phyloP scores from a whole-genome alignment of 176 grass and related monocot genomes.

The Metroxylon sagu region DNA sequence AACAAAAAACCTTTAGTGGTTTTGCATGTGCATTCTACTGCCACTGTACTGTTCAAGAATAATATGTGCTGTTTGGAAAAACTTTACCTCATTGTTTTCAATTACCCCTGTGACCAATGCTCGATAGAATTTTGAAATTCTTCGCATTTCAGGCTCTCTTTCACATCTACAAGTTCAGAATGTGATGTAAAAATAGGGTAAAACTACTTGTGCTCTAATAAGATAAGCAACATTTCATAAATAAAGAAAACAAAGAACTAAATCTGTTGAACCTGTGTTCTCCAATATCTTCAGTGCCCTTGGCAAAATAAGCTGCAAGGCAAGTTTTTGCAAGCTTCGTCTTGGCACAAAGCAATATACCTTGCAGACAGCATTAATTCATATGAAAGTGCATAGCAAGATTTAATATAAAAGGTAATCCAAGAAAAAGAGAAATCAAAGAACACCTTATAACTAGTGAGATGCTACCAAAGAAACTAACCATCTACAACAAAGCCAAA shows the following conservation, averaged over 20 bases:
- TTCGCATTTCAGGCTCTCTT: slow-evolving; percentile 30
- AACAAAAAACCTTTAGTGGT: too few relatives aligned
- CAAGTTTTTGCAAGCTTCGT: slow-evolving; percentile 73
- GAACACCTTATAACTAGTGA: neutral
- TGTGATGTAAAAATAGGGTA: too few relatives aligned
- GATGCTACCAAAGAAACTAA: neutral
- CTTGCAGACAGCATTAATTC: slow-evolving; percentile 27
- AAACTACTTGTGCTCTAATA: neutral
- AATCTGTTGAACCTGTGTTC: slow-evolving; percentile 33
- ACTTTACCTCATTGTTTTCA: slow-evolving; percentile 66
- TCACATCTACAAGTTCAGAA: slow-evolving; percentile 36
- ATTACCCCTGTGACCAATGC: slow-evolving; percentile 60
- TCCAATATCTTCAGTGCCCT: slow-evolving; percentile 43
- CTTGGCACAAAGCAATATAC: slow-evolving; percentile 86
- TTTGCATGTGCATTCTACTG: too few relatives aligned
- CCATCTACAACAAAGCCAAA: too few relatives aligned
- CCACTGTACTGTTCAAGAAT: too few relatives aligned
- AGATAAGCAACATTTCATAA: slow-evolving; percentile 2
- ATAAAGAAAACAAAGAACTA: slow-evolving; percentile 1
- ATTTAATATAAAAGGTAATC: neutral
- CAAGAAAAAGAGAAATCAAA: neutral
- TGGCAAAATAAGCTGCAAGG: slow-evolving; percentile 84
- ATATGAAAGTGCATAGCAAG: slow-evolving; percentile 6
- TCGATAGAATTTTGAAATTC: slow-evolving; percentile 92
- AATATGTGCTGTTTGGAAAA: neutral